A percentile compares a stretch with the other conserved stretches of the same genome.
These are phyloP conservation scores for Bruguiera gymnorhiza DNA, from an alignment of 345 rosid species.

Conservation along the genomic window DNA sequence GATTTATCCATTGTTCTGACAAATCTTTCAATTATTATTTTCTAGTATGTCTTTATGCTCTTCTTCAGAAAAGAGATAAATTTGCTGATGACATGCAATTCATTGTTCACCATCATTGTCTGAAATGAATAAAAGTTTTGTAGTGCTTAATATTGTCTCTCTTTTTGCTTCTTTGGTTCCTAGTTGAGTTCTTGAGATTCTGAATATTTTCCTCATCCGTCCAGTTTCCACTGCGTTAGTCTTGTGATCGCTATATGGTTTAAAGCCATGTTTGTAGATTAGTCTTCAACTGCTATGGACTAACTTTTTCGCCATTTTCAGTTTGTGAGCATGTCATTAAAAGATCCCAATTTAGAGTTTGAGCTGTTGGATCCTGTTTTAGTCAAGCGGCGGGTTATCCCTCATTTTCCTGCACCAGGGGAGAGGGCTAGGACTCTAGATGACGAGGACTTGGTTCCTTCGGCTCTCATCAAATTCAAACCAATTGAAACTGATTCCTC, in stretches of 20 bases:
- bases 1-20: no score
- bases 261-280: neutral
- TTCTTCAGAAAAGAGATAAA: no score
- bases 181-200: no score
- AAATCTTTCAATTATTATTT: no score
- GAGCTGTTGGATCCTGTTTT: slow-evolving; percentile 66
- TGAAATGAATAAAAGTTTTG: no score
- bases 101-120: no score
- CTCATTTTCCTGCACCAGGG: slow-evolving; percentile 46
- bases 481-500: slow-evolving; percentile 59
- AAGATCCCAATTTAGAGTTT: slow-evolving; percentile 79
- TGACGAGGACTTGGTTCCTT: slow-evolving; percentile 83
- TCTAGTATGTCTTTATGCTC: no score
- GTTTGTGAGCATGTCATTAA: slow-evolving; percentile 84
- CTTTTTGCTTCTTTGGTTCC: no score
- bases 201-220: no score
- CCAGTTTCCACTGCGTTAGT: neutral
- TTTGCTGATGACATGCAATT: no score
- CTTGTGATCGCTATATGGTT: neutral
- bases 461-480: slow-evolving; percentile 77
- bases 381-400: slow-evolving; percentile 65
- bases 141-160: no score
- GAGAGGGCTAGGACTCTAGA: slow-evolving; percentile 58
- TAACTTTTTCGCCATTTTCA: slow-evolving; percentile 22
- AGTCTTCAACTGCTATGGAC: neutral